Evolutionary conservation across 306 rosid species (phyloP), one percentile per base, ranked within the genome.

Genomic region (Inga oerstediana): DNA sequence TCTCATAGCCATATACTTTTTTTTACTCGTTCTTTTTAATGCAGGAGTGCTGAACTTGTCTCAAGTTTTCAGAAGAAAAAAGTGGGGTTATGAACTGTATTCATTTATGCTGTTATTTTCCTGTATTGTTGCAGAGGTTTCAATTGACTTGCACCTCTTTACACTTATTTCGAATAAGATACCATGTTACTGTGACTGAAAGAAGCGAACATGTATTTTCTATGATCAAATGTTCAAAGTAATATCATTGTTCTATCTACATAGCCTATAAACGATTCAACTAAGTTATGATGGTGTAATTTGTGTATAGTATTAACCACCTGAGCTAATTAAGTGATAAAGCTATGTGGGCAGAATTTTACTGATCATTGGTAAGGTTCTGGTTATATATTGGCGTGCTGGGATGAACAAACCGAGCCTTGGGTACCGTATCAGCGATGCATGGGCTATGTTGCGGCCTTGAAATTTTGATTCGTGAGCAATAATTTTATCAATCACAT

Each of bases 21-120:
- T 77, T 62, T 70, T 79, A 24, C 19, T 54, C 16, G 16, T 52
- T 41, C 19, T 4, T 52, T 75, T n/a, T 19, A 10, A 72, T 76
- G 86, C 85, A 88, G 90, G 48, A 52, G 1, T 64, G 76, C 52
- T 72, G 86, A 58, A 80, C 68, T 54, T 66, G 80, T 66, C 77
- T 32, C 79, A 43, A 52, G 35, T 48, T 74, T 76, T 59, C 34
- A 11, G 75, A 48, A 74, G 62, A 71, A 13, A 66, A 66, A 78
- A 16, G 46, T 56, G 74, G 74, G 85, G 65, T 52, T 15, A 54
- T 54, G 72, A 66, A 54, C 4, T 67, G 72, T 81, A 59, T 81
- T 11, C 59, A 15, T 66, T 61, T 67, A 34, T 32, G 66, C 46
- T 49, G 78, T 32, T 49, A 46, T 51, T 11, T 54, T 77, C 56